Conservation (phyloP, 495 filamentous ascomycete genomes). For the Podospora tetraspora region DNA sequence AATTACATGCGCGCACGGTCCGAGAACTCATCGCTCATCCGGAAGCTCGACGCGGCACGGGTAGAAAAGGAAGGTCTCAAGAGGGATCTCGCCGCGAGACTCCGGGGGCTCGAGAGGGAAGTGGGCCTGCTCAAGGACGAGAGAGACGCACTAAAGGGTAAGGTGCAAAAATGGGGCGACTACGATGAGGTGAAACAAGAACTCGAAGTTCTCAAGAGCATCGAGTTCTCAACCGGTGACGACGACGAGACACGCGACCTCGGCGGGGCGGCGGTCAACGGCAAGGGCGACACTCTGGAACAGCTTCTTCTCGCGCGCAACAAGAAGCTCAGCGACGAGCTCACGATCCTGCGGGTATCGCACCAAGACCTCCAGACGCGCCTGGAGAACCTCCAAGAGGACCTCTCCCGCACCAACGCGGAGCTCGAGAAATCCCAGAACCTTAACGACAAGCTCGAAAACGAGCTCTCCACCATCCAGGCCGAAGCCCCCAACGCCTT, state of each 20-base stretch:
- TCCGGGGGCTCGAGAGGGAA: constrained; percentile 70
- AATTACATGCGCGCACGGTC: constrained; percentile 77
- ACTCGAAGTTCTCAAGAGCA: constrained; percentile 93
- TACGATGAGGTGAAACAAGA: constrained; percentile 96
- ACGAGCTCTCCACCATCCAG: constrained; percentile 83
- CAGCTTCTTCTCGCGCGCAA: constrained; percentile 88
- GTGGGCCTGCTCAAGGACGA: constrained; percentile 59
- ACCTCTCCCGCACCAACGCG: constrained; percentile 73
- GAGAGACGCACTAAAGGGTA: constrained; percentile 64
- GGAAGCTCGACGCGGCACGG: constrained; percentile 75
- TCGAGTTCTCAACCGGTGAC: constrained; percentile 89
- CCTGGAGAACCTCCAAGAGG: constrained; percentile 73
- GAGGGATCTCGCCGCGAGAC: constrained; percentile 63
- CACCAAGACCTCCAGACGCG: constrained; percentile 85
- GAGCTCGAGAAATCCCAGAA: constrained; percentile 81
- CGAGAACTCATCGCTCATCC: constrained; percentile 84
- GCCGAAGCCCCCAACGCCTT: constrained; percentile 76
- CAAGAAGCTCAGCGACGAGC: constrained; percentile 89
- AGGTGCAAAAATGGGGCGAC: constrained; percentile 83
- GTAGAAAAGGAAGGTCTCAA: constrained; percentile 77
- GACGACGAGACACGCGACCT: constrained; percentile 59
- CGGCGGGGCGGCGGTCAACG: constrained; percentile 47
- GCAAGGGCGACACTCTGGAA: constrained; percentile 77
- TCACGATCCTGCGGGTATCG: constrained; percentile 87
- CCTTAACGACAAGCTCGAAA: constrained; percentile 83